Conservation (phyloP, 2,329 filamentous ascomycete genomes). For the Aspergillus felis region DNA sequence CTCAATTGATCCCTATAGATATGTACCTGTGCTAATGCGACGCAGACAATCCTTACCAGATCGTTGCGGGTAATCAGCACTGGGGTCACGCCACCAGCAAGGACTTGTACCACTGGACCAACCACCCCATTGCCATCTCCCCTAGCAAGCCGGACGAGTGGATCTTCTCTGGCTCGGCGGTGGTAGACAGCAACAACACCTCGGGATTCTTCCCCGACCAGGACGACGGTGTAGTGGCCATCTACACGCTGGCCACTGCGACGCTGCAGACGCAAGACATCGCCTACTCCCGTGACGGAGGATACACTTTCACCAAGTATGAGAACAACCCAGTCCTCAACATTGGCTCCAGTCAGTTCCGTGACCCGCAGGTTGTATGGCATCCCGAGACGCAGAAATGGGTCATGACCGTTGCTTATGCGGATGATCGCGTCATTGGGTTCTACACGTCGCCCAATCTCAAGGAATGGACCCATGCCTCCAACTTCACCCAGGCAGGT, state of each 20-base stretch:
- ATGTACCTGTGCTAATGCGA: neutral
- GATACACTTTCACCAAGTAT: constrained; percentile 60
- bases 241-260: constrained; percentile 46
- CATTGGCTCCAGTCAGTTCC: constrained; percentile 55
- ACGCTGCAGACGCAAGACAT: constrained; percentile 52
- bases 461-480: constrained; percentile 54
- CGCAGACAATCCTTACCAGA: constrained; percentile 47
- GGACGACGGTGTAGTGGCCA: constrained; percentile 60
- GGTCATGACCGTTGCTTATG: constrained; percentile 56
- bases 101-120: constrained; percentile 62
- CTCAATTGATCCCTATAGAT: neutral
- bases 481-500: constrained; percentile 55
- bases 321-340: constrained; percentile 58
- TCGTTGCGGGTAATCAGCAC: constrained; percentile 56
- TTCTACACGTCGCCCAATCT: constrained; percentile 60
- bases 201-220: constrained; percentile 62
- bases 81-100: constrained; percentile 64
- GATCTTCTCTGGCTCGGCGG: constrained; percentile 55
- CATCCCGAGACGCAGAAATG: constrained; percentile 49
- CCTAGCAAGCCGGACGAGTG: constrained; percentile 41
- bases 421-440: constrained; percentile 55
- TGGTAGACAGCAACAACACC: constrained; percentile 60
- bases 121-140: constrained; percentile 59
- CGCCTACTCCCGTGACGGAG: constrained; percentile 59
- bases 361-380: constrained; percentile 63